phyloP scores from a whole-genome alignment of 176 grass and related monocot species.

The Panicum miliaceum region DNA sequence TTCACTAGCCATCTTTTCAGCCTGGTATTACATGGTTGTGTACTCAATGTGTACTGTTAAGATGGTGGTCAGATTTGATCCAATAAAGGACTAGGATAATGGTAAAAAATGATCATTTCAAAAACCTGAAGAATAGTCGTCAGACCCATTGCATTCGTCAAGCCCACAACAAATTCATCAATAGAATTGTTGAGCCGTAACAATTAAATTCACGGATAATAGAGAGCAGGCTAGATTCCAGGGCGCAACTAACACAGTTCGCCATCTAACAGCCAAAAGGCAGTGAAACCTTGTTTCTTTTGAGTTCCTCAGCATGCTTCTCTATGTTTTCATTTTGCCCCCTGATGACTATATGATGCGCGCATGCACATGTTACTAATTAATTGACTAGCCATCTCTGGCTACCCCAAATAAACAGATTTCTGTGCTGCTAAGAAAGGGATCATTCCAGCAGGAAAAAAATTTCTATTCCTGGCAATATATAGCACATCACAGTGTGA shows the following conservation, averaged over 20 bases:
- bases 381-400: background rate
- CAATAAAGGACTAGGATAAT: background rate
- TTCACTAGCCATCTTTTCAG: background rate
- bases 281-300: constrained; percentile 15
- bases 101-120: background rate
- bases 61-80: background rate
- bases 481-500: too few species aligned
- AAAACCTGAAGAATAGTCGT: background rate
- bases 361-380: constrained; percentile 5
- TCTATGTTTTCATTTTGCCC: background rate
- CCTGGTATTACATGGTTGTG: too few species aligned
- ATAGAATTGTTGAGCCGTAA: background rate
- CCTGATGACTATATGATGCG: background rate
- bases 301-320: constrained; percentile 2
- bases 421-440: background rate
- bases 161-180: background rate
- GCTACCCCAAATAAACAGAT: background rate
- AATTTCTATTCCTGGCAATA: background rate
- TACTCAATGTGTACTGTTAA: too few species aligned
- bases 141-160: background rate
- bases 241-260: background rate
- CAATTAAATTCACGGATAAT: constrained; percentile 9
- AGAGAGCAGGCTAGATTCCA: background rate
- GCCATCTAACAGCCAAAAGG: constrained; percentile 21
- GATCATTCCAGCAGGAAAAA: background rate